phyloP scores from a whole-genome alignment of 163 green algal genomes.

The Picocystis sp. region DNA sequence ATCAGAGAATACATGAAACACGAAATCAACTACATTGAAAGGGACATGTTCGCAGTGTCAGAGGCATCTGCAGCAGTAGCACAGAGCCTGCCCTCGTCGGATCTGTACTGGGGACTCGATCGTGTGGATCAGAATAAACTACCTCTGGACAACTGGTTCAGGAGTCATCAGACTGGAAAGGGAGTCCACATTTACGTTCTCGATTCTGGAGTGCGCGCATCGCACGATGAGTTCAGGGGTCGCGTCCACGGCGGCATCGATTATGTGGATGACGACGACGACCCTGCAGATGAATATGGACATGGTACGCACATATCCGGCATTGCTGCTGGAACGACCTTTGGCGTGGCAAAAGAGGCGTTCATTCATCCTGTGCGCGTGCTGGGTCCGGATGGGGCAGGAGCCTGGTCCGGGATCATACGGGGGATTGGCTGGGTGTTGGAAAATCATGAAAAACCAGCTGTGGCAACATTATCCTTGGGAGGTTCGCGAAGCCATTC shows the following conservation, averaged over 20 bases:
- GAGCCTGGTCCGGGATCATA: constrained; percentile 5
- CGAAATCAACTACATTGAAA: too few relatives aligned
- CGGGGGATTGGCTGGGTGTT: constrained; percentile 1
- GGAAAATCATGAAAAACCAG: constrained; percentile 3
- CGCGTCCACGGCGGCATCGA: constrained; percentile 5
- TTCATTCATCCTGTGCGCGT: constrained; percentile 13
- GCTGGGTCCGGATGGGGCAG: neutral
- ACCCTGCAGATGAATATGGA: constrained; percentile 23
- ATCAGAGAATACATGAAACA: too few relatives aligned
- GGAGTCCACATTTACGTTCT: constrained; percentile 4
- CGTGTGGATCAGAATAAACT: constrained; percentile 36
- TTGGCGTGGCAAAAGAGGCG: constrained; percentile 25
- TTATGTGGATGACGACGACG: constrained; percentile 16
- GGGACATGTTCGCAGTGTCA: too few relatives aligned
- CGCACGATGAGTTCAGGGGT: constrained; percentile 2
- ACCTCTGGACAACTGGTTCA: constrained; percentile 28
- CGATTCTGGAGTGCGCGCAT: neutral
- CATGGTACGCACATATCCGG: constrained; percentile 27
- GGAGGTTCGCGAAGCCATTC: constrained; percentile 7
- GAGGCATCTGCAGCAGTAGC: too few relatives aligned
- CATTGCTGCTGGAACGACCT: constrained; percentile 19
- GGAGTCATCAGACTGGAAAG: constrained; percentile 16
- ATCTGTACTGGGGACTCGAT: constrained; percentile 29
- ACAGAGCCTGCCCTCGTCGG: too few relatives aligned
- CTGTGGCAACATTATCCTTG: constrained; percentile 1